A percentile compares a stretch with the other conserved stretches of the same genome.
phyloP scores from a whole-genome alignment of 129 eudicot species.

The Scalesia atractyloides region DNA sequence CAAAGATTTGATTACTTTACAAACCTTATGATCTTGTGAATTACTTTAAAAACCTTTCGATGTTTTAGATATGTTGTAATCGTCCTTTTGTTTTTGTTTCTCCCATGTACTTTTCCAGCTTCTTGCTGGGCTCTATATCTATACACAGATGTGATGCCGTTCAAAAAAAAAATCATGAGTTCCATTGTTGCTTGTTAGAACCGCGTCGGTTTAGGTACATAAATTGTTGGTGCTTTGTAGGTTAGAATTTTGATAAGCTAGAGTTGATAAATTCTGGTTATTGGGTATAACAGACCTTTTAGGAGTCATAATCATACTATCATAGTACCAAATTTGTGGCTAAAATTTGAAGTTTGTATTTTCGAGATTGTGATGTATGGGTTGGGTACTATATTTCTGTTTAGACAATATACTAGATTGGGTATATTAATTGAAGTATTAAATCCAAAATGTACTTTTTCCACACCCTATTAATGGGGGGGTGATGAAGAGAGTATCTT shows the following conservation, averaged over 20 bases:
- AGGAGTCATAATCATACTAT: not conserved
- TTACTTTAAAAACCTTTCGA: no score
- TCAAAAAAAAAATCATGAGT: no score
- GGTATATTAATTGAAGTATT: not conserved
- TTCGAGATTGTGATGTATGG: constrained; percentile 14
- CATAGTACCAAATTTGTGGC: no score
- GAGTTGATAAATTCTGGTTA: constrained; percentile 15
- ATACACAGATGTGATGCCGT: no score
- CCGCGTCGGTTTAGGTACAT: not conserved
- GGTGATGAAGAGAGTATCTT: not conserved
- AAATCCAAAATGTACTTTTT: not conserved
- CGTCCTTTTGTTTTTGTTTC: no score
- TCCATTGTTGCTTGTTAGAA: no score
- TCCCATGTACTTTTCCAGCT: no score
- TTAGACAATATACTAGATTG: not conserved
- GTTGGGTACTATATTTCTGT: not conserved
- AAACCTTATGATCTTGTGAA: no score
- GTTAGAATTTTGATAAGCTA: not conserved
- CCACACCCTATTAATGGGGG: not conserved
- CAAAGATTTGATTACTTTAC: no score
- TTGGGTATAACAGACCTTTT: constrained; percentile 17
- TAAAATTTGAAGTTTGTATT: not conserved
- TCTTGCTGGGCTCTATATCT: no score
- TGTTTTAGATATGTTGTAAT: no score
- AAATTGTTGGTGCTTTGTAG: not conserved